Evolutionary conservation across 139 green algal genomes (phyloP), one percentile per base, ranked within the genome.

Genomic region (Coelastrella sp.): DNA sequence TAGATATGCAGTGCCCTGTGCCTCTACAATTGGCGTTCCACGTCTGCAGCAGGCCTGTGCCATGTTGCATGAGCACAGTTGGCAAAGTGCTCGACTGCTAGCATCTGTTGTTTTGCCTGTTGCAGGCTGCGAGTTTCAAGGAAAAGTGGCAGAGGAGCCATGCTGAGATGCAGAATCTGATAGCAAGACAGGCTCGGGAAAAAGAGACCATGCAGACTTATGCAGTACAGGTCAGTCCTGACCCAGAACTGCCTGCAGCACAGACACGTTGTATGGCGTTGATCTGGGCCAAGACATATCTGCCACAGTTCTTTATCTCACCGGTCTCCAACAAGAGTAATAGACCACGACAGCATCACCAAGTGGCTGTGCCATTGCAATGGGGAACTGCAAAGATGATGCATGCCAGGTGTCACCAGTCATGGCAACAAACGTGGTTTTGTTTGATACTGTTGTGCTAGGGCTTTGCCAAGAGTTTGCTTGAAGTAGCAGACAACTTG

Each of bases 401-500:
- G 38, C 25, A 62, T 53, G 69, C 9, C 69, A 53, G 41, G 27
- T 45, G 25, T 8, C 32, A 23, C 23, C 8, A 30, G 15, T 57
- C 15, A 57, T 1, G 11, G 11, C 45, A 57, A 13, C 45, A 23
- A 13, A 57, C 45, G 11, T 57, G 11, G 15, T 2, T 57, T 50
- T 51, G 35, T 76, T 76, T 53, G 4, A 5, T 40, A 25, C 8
- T 51, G 27, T 23, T 41, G 43, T 17, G 25, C 3, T 68, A 84
- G 78, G 51, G 50, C n/a, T 77, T 83, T 87, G 92, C 94, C 1
- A 97, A 98, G 87, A 88, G 85, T 62, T 73, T 99, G 38, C 83
- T 99, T 48, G 96, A 98, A 34, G 96, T 99, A n/a, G 93, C 94
- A 0, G 97, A 99, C 87, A 99, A 98, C 87, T 85, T 99, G 43